Evolutionary conservation across 2,329 filamentous ascomycete genomes (phyloP).

Genomic region (Lecanosticta acicola): DNA sequence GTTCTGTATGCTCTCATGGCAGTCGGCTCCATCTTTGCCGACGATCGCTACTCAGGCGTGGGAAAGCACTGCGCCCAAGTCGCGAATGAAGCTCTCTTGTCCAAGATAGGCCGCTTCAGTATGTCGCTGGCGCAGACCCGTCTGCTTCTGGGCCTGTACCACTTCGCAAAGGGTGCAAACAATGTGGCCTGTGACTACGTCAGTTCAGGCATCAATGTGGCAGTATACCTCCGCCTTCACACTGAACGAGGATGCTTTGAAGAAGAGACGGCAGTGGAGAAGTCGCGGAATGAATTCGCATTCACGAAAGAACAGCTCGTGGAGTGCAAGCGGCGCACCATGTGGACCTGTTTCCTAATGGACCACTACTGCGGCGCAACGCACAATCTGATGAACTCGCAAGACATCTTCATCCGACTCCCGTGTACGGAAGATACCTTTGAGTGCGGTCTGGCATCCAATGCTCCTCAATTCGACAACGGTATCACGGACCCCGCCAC

Average conservation of each 20-base stretch:
- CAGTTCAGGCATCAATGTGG: slow-evolving; percentile 56
- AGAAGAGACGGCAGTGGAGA: slow-evolving; percentile 10
- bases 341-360: slow-evolving; percentile 66
- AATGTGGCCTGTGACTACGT: slow-evolving; percentile 59
- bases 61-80: slow-evolving; percentile 49
- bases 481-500: slow-evolving; percentile 39
- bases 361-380: slow-evolving; percentile 56
- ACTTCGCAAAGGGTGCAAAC: slow-evolving; percentile 56
- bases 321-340: slow-evolving; percentile 64
- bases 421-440: slow-evolving; percentile 58
- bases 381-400: slow-evolving; percentile 52
- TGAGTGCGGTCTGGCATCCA: slow-evolving; percentile 53
- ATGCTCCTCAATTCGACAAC: slow-evolving; percentile 57
- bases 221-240: slow-evolving; percentile 53
- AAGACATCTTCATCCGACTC: slow-evolving; percentile 62
- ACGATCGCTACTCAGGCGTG: slow-evolving; percentile 37
- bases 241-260: slow-evolving; percentile 48
- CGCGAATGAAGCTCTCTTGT: slow-evolving; percentile 53
- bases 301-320: slow-evolving; percentile 41
- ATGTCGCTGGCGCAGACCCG: slow-evolving; percentile 63
- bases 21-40: slow-evolving; percentile 53
- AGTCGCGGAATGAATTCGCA: slow-evolving; percentile 20
- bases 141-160: slow-evolving; percentile 62
- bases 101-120: slow-evolving; percentile 47
- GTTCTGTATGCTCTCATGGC: slow-evolving; percentile 57